Evolutionary conservation across 2,329 filamentous ascomycete genomes (phyloP).

Genomic region (Furcasterigmium furcatum): DNA sequence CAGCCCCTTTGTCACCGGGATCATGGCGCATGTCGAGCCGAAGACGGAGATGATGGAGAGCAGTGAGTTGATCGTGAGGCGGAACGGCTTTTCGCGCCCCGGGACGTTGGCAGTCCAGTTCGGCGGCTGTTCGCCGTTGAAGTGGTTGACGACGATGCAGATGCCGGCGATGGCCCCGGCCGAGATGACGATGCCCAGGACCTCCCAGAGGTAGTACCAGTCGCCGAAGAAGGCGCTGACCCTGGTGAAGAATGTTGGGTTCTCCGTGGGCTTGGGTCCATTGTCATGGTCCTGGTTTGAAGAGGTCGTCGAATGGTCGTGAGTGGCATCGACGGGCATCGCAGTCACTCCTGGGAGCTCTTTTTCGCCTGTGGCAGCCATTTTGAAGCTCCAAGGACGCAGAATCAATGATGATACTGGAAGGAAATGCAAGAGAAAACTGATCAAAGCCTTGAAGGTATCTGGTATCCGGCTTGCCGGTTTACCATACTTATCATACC

Average conservation of each 20-base stretch:
- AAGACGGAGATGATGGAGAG: constrained; percentile 6
- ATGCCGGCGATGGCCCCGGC: constrained; percentile 5
- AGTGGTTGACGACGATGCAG: not conserved
- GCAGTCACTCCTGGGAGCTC: too few relatives aligned
- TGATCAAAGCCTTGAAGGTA: too few relatives aligned
- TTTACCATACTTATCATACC: too few relatives aligned
- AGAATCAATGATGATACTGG: too few relatives aligned
- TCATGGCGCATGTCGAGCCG: constrained; percentile 9
- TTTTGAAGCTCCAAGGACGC: too few relatives aligned
- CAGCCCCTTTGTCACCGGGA: constrained; percentile 6
- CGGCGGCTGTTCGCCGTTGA: not conserved
- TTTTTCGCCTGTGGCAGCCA: too few relatives aligned
- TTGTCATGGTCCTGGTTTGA: not conserved
- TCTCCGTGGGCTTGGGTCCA: not conserved
- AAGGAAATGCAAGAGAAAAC: too few relatives aligned
- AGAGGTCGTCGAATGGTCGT: not conserved
- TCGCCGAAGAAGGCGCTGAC: constrained; percentile 1
- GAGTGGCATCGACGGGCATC: not conserved
- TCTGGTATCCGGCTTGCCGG: too few relatives aligned
- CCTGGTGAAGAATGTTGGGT: not conserved
- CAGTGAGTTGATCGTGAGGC: constrained; percentile 6
- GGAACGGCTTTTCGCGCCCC: not conserved
- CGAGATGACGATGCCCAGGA: constrained; percentile 3
- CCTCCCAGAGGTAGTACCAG: constrained; percentile 8
- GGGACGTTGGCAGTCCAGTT: not conserved